Percentiles rank a stretch among this genome's conserved stretches.
Evolutionary conservation across 73 alveolate genomes (phyloP).

Genomic region (Tetrahymena malaccensis): DNA sequence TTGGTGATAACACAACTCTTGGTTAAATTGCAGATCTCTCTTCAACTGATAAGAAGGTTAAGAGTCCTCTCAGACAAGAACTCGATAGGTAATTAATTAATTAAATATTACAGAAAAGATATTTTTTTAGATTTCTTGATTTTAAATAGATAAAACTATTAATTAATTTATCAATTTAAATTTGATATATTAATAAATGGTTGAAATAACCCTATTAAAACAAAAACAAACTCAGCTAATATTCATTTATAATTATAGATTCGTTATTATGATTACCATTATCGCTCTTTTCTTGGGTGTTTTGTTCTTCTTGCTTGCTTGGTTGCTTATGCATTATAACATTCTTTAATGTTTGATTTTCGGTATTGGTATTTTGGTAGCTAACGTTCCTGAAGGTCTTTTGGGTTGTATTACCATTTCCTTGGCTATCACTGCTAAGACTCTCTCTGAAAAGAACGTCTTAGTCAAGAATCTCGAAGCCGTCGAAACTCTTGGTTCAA

Average conservation of each 20-base stretch:
- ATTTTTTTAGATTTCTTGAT: not conserved
- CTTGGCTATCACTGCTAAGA: constrained; percentile 92
- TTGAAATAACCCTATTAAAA: no score
- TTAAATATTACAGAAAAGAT: not conserved
- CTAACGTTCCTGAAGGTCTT: constrained; percentile 97
- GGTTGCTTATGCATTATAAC: constrained; percentile 68
- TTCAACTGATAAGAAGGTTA: constrained; percentile 49
- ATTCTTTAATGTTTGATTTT: constrained; percentile 70
- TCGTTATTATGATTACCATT: constrained; percentile 84
- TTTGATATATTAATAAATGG: no score
- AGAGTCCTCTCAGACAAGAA: constrained; percentile 36
- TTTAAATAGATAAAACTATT: no score
- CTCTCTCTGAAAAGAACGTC: constrained; percentile 80
- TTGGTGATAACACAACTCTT: constrained; percentile 93
- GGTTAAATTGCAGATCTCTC: constrained; percentile 95
- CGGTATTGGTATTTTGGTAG: constrained; percentile 93
- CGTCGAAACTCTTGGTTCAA: constrained; percentile 93
- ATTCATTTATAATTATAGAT: constrained; percentile 30
- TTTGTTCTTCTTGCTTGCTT: constrained; percentile 72
- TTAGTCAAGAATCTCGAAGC: constrained; percentile 90
- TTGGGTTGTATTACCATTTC: constrained; percentile 87
- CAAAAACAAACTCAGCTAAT: not conserved
- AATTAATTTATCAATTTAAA: no score
- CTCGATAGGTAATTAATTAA: not conserved
- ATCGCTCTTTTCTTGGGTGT: constrained; percentile 87